phyloP scores from a whole-genome alignment of 495 filamentous ascomycete species.

The Cetradonia linearis region DNA sequence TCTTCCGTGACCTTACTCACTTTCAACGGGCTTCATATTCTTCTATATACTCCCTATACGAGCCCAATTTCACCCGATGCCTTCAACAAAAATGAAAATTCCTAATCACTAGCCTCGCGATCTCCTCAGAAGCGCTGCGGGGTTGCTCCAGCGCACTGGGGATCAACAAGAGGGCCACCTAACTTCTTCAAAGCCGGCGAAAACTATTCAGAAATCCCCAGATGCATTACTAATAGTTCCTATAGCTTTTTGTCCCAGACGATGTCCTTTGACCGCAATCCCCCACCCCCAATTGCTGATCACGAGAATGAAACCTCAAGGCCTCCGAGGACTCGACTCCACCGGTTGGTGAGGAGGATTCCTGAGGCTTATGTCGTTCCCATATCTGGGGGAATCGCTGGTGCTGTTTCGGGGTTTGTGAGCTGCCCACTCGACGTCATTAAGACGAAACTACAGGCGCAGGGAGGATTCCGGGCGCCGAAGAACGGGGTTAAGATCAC shows the following conservation, averaged over 20 bases:
- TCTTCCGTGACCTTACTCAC: not conserved
- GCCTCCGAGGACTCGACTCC: conserved; percentile 42
- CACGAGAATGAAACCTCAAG: conserved; percentile 14
- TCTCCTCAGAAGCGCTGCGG: conserved; percentile 23
- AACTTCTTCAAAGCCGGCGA: conserved; percentile 3
- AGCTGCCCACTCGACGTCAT: conserved; percentile 98
- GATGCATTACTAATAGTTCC: conserved; percentile 11
- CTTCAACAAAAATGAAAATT: conserved; percentile 17
- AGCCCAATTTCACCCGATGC: not conserved
- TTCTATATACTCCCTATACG: not conserved
- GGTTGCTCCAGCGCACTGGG: conserved; percentile 24
- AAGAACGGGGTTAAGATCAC: conserved; percentile 37
- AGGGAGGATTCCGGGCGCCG: conserved; percentile 59
- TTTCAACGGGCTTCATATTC: not conserved
- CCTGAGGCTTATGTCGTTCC: conserved; percentile 48
- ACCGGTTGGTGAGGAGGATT: conserved; percentile 42
- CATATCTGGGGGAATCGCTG: conserved; percentile 75
- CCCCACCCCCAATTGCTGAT: conserved; percentile 20
- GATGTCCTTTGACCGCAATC: conserved; percentile 27
- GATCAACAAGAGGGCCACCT: conserved; percentile 6
- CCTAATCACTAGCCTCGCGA: conserved; percentile 21
- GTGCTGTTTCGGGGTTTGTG: conserved; percentile 83
- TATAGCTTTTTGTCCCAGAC: conserved; percentile 6
- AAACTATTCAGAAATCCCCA: not conserved
- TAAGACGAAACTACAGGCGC: conserved; percentile 96